phyloP scores from a whole-genome alignment of 2,329 filamentous ascomycete genomes.

The Trichoderma simmonsii region DNA sequence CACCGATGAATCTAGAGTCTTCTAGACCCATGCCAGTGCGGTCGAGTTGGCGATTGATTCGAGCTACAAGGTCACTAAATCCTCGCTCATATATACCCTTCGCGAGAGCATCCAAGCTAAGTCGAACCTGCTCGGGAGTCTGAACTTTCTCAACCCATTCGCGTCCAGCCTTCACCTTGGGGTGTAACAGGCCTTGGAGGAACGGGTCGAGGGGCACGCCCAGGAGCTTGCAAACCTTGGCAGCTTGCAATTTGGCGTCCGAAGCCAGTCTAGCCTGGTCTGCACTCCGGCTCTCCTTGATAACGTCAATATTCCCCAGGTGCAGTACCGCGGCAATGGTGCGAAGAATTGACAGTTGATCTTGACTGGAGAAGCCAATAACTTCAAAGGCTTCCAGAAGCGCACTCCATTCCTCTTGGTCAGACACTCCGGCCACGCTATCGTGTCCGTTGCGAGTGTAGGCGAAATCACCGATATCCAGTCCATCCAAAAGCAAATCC shows the following conservation, averaged over 20 bases:
- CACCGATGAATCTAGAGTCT: slow-evolving; percentile 93
- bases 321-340: slow-evolving; percentile 91
- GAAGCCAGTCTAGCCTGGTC: slow-evolving; percentile 83
- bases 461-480: slow-evolving; percentile 81
- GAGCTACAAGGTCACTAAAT: slow-evolving; percentile 86
- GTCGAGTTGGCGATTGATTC: slow-evolving; percentile 90
- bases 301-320: slow-evolving; percentile 84
- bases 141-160: slow-evolving; percentile 99
- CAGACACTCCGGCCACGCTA: slow-evolving; percentile 84
- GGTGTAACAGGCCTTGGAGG: slow-evolving; percentile 82
- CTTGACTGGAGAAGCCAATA: slow-evolving; percentile 87
- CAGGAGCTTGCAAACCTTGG: slow-evolving; percentile 77
- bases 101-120: slow-evolving; percentile 83
- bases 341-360: slow-evolving; percentile 77
- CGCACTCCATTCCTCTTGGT: slow-evolving; percentile 83
- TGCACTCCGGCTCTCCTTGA: slow-evolving; percentile 84
- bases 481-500: slow-evolving; percentile 70
- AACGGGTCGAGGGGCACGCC: slow-evolving; percentile 85
- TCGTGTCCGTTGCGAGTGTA: slow-evolving; percentile 93
- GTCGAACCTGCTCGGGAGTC: slow-evolving; percentile 90
- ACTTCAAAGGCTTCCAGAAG: slow-evolving; percentile 90
- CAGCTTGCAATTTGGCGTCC: slow-evolving; percentile 70
- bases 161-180: slow-evolving; percentile 88
- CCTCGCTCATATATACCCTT: slow-evolving; percentile 98
- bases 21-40: slow-evolving; percentile 79